Conservation (phyloP, 768 basidiomycete species). For the Coprinopsis strossmayeri region DNA sequence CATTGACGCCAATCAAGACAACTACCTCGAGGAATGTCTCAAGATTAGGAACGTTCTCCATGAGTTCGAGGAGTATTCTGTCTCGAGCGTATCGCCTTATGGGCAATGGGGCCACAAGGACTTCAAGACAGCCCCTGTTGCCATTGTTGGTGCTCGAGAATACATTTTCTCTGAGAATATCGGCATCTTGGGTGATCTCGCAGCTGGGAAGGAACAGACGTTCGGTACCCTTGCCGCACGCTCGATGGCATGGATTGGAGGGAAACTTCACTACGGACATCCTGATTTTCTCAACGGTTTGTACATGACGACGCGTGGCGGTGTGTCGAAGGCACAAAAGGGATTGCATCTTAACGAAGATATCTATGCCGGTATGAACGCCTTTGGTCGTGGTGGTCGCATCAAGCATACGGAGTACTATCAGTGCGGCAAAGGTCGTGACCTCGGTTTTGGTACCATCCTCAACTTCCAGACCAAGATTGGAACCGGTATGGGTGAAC, state of each 20-base stretch:
- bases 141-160: conserved; percentile 97
- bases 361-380: conserved; percentile 99
- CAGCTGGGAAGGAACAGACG: conserved; percentile 98
- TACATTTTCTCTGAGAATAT: conserved; percentile 99
- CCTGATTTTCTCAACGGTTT: conserved; percentile 98
- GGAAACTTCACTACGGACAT: conserved; percentile 98
- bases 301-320: conserved; percentile 98
- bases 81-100: conserved; percentile 87
- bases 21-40: conserved; percentile 98
- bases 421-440: conserved; percentile 97
- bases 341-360: conserved; percentile 99
- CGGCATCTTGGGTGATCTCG: conserved; percentile 96
- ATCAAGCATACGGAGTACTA: conserved; percentile 99
- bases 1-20: conserved; percentile 99
- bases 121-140: conserved; percentile 83
- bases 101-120: conserved; percentile 85
- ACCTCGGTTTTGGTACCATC: conserved; percentile 98
- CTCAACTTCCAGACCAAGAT: conserved; percentile 99
- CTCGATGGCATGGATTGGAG: conserved; percentile 94
- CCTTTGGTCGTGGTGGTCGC: conserved; percentile 90
- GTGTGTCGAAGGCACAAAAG: conserved; percentile 98
- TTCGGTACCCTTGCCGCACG: conserved; percentile 98
- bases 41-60: conserved; percentile 98
- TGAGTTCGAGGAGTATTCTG: conserved; percentile 91
- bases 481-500: conserved; percentile 99